A percentile compares a stretch with the other conserved stretches of the same genome.
These are phyloP conservation scores for Phialemonium atrogriseum DNA, from an alignment of 2,329 filamentous ascomycete genomes.

Conservation along the genomic window DNA sequence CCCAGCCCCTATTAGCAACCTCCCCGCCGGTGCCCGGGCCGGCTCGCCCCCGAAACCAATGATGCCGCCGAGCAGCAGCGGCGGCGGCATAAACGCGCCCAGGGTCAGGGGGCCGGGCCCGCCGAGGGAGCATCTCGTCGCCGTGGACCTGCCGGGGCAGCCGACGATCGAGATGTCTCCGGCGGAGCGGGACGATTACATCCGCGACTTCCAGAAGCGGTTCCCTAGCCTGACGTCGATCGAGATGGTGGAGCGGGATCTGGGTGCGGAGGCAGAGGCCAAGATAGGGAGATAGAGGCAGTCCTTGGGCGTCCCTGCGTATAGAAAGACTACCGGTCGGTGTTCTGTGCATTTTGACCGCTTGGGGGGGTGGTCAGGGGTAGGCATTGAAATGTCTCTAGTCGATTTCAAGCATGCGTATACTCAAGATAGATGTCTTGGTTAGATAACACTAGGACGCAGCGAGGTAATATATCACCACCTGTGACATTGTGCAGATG, in stretches of 20 bases:
- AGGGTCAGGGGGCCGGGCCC: slow-evolving; percentile 6
- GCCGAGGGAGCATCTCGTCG: slow-evolving; percentile 30
- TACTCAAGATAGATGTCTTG: no score
- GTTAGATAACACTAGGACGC: no score
- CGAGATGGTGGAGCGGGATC: slow-evolving; percentile 76
- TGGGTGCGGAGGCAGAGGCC: slow-evolving; percentile 27
- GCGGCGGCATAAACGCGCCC: slow-evolving; percentile 12
- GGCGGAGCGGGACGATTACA: slow-evolving; percentile 56
- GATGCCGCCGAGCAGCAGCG: slow-evolving; percentile 8
- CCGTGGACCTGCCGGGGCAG: slow-evolving; percentile 37
- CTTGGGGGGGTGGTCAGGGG: background rate
- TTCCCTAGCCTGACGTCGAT: slow-evolving; percentile 80
- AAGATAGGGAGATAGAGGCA: slow-evolving; percentile 2
- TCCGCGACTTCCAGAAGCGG: slow-evolving; percentile 67
- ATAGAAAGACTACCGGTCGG: background rate
- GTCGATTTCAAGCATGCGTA: no score
- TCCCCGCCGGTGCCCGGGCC: slow-evolving; percentile 21
- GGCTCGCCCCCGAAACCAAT: slow-evolving; percentile 36
- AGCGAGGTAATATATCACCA: no score
- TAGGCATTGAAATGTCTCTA: no score
- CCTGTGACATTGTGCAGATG: no score
- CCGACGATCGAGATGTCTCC: slow-evolving; percentile 46
- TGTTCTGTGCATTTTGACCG: background rate
- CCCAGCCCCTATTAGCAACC: slow-evolving; percentile 23
- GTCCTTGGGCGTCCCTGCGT: background rate